Percentiles rank a stretch among this genome's conserved stretches.
Evolutionary conservation across 78 protist genomes (phyloP).

Genomic region (Capsaspora owczarzaki): DNA sequence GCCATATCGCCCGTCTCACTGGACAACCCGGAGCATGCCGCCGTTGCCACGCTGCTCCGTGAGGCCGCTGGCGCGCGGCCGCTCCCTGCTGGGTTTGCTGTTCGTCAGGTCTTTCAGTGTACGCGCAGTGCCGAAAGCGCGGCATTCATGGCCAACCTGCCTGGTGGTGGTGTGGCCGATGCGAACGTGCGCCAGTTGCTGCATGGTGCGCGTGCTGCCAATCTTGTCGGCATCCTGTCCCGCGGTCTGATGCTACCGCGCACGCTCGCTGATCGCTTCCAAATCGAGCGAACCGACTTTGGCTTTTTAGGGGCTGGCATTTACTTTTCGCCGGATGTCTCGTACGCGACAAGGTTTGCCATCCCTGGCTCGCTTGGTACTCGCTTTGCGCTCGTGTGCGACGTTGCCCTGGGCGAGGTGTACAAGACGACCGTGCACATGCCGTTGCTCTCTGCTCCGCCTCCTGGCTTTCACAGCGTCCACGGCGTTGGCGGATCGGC

Average conservation of each 20-base stretch:
- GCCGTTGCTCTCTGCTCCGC: background rate
- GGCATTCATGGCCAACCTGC: background rate
- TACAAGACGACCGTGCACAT: background rate
- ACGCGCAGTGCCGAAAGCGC: background rate
- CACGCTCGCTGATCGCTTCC: background rate
- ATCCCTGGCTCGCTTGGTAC: too few relatives aligned
- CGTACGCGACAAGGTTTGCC: background rate
- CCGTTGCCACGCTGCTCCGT: background rate
- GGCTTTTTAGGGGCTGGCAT: conserved; percentile 12
- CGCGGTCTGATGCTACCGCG: conserved; percentile 12
- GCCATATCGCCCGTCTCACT: background rate
- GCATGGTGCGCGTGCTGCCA: conserved; percentile 15
- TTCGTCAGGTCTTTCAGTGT: background rate
- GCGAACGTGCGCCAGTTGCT: background rate
- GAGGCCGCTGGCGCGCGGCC: too few relatives aligned
- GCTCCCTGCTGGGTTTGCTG: background rate
- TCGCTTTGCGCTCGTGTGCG: background rate
- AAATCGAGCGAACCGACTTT: background rate
- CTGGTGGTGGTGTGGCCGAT: too few relatives aligned
- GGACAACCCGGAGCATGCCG: too few relatives aligned
- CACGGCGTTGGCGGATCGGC: background rate
- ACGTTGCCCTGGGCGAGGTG: background rate
- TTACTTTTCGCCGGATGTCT: background rate
- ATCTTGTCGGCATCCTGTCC: conserved; percentile 7
- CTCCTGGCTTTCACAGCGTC: background rate